Conservation (phyloP, 108 stramenopile species). For the Pseudonitzschia multiseries region DNA sequence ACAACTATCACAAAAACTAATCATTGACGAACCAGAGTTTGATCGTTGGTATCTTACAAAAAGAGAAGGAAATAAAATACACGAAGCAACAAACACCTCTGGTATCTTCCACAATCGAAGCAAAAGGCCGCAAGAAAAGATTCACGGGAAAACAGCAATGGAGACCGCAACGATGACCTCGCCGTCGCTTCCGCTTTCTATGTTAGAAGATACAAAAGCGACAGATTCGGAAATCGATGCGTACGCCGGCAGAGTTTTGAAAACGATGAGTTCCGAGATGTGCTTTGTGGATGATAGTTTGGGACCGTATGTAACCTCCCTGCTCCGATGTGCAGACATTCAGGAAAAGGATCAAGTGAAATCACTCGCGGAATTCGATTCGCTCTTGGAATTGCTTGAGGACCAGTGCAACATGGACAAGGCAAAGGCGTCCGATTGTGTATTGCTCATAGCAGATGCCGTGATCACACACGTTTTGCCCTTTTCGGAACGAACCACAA, state of each 20-base stretch:
- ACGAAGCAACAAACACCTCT: no score
- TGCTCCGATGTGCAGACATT: constrained; percentile 44
- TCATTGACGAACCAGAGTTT: constrained; percentile 63
- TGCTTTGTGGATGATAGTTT: constrained; percentile 49
- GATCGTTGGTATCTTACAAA: constrained; percentile 23
- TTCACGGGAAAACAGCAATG: constrained; percentile 7
- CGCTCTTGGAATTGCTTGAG: constrained; percentile 64
- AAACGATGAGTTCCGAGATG: constrained; percentile 42
- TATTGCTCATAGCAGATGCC: constrained; percentile 53
- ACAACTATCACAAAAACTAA: constrained; percentile 34
- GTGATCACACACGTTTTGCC: constrained; percentile 43
- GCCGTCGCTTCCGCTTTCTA: constrained; percentile 13
- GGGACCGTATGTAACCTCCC: constrained; percentile 66
- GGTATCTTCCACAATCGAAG: no score
- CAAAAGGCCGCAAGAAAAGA: not conserved
- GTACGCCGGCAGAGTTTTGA: constrained; percentile 51
- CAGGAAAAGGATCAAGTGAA: constrained; percentile 21
- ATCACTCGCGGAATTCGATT: constrained; percentile 53
- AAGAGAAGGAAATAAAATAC: no score
- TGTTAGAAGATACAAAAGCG: constrained; percentile 19
- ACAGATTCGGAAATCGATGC: constrained; percentile 59
- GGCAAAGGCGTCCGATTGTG: constrained; percentile 38
- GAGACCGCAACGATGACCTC: constrained; percentile 14
- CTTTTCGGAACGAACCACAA: constrained; percentile 23
- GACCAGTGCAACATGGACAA: constrained; percentile 64